phyloP scores from a whole-genome alignment of 352 stramenopile genomes.

The Phytopythium aichiense region DNA sequence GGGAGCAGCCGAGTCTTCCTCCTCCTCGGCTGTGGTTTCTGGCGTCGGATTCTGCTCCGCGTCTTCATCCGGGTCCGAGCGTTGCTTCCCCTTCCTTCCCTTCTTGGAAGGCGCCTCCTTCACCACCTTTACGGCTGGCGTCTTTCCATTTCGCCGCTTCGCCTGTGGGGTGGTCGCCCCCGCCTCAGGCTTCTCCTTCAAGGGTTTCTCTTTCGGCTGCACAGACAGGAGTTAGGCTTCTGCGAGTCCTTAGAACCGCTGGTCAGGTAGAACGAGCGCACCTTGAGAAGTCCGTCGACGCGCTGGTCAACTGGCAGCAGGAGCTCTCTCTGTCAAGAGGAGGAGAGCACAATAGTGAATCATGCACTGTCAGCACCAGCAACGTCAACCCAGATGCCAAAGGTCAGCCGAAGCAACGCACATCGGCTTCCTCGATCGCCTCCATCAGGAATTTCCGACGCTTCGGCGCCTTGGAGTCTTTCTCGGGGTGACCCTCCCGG shows the following conservation, averaged over 20 bases:
- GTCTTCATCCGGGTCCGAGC: conserved; percentile 9
- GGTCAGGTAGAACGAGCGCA: not conserved
- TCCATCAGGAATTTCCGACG: conserved; percentile 57
- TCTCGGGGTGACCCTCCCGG: conserved; percentile 50
- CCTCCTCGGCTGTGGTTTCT: conserved; percentile 13
- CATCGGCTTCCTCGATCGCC: conserved; percentile 67
- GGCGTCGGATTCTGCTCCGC: conserved; percentile 10
- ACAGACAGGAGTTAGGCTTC: not conserved
- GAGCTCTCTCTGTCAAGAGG: conserved; percentile 44
- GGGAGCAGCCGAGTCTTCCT: conserved; percentile 32
- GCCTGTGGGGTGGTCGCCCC: conserved; percentile 15
- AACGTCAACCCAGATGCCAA: not conserved
- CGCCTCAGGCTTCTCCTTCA: conserved; percentile 11
- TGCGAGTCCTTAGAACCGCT: not conserved
- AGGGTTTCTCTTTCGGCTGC: conserved; percentile 13
- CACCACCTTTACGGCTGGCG: conserved; percentile 35
- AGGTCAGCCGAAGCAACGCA: conserved; percentile 14
- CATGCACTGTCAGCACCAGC: not conserved
- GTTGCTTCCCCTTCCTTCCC: conserved; percentile 16
- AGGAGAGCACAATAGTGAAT: not conserved
- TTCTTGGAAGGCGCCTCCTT: conserved; percentile 23
- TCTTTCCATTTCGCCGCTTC: conserved; percentile 46
- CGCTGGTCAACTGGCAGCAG: conserved; percentile 49
- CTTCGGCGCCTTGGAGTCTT: conserved; percentile 74
- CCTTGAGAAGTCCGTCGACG: conserved; percentile 52